Base-by-base conservation (phyloP, 495 filamentous ascomycete genomes). In the Monascus purpureus region DNA sequence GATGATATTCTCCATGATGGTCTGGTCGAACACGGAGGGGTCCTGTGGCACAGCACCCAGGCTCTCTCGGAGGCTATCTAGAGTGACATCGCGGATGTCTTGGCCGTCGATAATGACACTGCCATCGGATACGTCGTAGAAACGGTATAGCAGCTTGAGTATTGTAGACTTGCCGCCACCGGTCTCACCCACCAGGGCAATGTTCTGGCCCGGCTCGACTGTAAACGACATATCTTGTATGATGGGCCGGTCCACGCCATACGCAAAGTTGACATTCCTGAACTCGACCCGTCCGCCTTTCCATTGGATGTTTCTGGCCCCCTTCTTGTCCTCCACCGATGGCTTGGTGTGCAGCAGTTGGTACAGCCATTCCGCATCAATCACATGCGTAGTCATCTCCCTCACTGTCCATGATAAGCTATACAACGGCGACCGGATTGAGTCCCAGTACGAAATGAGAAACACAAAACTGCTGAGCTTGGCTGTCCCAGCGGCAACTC, bases 21-120 rank as follows among this genome's bases (percentile, higher is more conserved):
- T 74, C 45, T 90, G 82, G 51, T 92, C 88, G 65, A 92, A 92
- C 29, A 92, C 56, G 13, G 83, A 69, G 0, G 81, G 85, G 42
- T 90, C 82, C 49, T 92, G 82, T 8, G 82, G 82, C 6, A 92
- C 82, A 25, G 90, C 81, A 17, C 84, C 83, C 40, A 90, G 84
- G 45, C 76, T 73, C 28, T 63, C 59, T 26, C 83, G 75, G 14
- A 92, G 59, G 6, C 77, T 83, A 49, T 88, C 77, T 45, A 88
- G 86, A 2, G 80, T 82, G 37, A 88, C 53, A 41, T 77, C 71
- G 36, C 75, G 67, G 8, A 87, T 70, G 43, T 88, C 73, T 13
- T 73, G 66, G 13, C 73, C 75, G 45, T 87, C 84, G 23, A 92
- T 50, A 39, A 72, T 59, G 31, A 90, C 82, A 41, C 57, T 73